Percentiles rank a stretch among this genome's conserved stretches.
Evolutionary conservation across 177 flowering plant species (phyloP).

Genomic region (Vitis hybrid): DNA sequence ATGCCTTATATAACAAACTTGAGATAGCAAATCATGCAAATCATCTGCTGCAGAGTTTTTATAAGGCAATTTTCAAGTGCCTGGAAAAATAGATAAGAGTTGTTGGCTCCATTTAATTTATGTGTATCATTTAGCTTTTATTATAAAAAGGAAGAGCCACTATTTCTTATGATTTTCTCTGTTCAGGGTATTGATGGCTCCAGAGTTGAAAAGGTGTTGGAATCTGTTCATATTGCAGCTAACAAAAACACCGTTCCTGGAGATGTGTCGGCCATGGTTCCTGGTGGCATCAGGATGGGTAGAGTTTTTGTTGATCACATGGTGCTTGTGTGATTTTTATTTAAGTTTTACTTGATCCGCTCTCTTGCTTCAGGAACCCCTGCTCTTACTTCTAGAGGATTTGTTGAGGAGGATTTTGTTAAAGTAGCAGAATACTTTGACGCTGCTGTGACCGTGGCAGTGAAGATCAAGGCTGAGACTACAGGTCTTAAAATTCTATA

Average conservation of each 20-base stretch:
- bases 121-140: too few relatives aligned
- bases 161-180: neutral
- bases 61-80: too few relatives aligned
- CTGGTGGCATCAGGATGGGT: slow-evolving; percentile 99
- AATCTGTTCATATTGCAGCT: slow-evolving; percentile 93
- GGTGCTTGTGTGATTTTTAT: neutral
- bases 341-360: slow-evolving; percentile 1
- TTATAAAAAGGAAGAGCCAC: too few relatives aligned
- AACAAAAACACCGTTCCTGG: slow-evolving; percentile 99
- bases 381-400: slow-evolving; percentile 95
- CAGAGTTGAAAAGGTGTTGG: slow-evolving; percentile 93
- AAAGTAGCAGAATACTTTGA: slow-evolving; percentile 95
- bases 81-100: too few relatives aligned
- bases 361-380: slow-evolving; percentile 75
- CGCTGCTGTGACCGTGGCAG: slow-evolving; percentile 70
- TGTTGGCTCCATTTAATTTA: too few relatives aligned
- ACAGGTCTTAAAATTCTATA: slow-evolving; percentile 42
- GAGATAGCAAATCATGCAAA: too few relatives aligned
- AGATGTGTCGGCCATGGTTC: slow-evolving; percentile 99
- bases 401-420: slow-evolving; percentile 86
- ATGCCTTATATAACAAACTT: too few relatives aligned
- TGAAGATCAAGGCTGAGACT: slow-evolving; percentile 76
- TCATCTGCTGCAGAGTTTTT: too few relatives aligned
- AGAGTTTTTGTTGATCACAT: slow-evolving; percentile 15
- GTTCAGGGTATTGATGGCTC: slow-evolving; percentile 96